Conservation (phyloP, 2,329 filamentous ascomycete genomes). For the Clonostachys chloroleuca region DNA sequence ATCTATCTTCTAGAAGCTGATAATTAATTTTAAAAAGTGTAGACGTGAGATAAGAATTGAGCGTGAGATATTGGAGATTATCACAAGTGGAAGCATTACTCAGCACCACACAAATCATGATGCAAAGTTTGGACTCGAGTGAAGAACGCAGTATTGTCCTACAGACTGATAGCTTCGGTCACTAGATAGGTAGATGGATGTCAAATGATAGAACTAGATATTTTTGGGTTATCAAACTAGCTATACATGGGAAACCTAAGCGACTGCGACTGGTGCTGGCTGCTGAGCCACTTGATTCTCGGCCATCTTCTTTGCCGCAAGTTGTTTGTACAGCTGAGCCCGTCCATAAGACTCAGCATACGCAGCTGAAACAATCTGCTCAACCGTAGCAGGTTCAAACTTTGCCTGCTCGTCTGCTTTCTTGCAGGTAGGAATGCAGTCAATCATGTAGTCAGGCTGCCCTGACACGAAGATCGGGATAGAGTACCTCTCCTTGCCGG, state of each 20-base stretch:
- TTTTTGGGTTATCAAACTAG: background rate
- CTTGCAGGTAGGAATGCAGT: constrained; percentile 23
- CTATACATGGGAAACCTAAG: background rate
- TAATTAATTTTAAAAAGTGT: too few relatives aligned
- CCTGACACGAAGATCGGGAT: constrained; percentile 54
- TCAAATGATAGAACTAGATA: background rate
- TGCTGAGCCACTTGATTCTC: background rate
- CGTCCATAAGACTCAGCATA: constrained; percentile 25
- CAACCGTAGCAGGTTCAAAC: constrained; percentile 22
- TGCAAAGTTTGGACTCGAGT: too few relatives aligned
- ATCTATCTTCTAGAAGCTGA: too few relatives aligned
- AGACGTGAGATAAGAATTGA: too few relatives aligned
- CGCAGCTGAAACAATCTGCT: constrained; percentile 20
- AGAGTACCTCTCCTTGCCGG: constrained; percentile 44
- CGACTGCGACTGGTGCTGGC: background rate
- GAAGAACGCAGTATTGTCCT: too few relatives aligned
- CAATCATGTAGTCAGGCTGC: constrained; percentile 36
- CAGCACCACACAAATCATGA: too few relatives aligned
- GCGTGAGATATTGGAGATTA: too few relatives aligned
- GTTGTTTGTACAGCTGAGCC: constrained; percentile 22
- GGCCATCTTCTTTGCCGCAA: constrained; percentile 9
- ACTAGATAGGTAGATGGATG: background rate
- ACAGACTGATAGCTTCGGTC: background rate
- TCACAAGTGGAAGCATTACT: too few relatives aligned
- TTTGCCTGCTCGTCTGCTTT: constrained; percentile 13